Evolutionary conservation across 495 filamentous ascomycete genomes (phyloP).

Genomic region (Aspergillus haitiensis): DNA sequence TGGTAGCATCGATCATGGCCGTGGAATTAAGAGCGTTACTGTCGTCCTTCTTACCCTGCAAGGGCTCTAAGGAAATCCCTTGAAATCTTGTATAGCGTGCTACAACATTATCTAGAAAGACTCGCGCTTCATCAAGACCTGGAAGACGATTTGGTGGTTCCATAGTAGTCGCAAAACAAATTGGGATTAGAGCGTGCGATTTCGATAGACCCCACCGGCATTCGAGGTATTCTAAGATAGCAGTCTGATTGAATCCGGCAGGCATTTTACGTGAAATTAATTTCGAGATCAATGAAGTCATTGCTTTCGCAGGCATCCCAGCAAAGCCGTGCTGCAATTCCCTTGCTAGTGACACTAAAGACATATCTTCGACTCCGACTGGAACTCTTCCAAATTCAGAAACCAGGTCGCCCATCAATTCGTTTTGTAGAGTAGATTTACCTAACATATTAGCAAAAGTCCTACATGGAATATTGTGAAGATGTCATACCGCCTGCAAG

Average conservation of each 20-base stretch:
- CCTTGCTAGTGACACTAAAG: conserved; percentile 86
- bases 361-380: conserved; percentile 96
- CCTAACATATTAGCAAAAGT: conserved; percentile 48
- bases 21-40: conserved; percentile 47
- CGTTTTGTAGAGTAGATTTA: conserved; percentile 95
- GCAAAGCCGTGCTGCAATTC: conserved; percentile 94
- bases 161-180: conserved; percentile 86
- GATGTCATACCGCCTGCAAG: conserved; percentile 25
- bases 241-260: conserved; percentile 94
- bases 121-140: conserved; percentile 82
- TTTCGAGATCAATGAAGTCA: conserved; percentile 84
- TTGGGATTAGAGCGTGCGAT: conserved; percentile 57
- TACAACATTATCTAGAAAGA: conserved; percentile 78
- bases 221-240: conserved; percentile 86
- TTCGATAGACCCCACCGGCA: conserved; percentile 89
- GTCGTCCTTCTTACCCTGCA: background rate
- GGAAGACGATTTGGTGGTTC: conserved; percentile 83
- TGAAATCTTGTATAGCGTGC: conserved; percentile 82
- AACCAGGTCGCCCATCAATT: conserved; percentile 89
- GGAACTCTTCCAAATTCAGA: conserved; percentile 98
- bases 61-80: conserved; percentile 72
- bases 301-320: conserved; percentile 93
- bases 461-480: background rate
- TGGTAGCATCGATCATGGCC: conserved; percentile 85
- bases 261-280: conserved; percentile 99